These are phyloP conservation scores for Diaporthe velutina DNA, from an alignment of 2,329 filamentous ascomycete species.

Conservation along the genomic window DNA sequence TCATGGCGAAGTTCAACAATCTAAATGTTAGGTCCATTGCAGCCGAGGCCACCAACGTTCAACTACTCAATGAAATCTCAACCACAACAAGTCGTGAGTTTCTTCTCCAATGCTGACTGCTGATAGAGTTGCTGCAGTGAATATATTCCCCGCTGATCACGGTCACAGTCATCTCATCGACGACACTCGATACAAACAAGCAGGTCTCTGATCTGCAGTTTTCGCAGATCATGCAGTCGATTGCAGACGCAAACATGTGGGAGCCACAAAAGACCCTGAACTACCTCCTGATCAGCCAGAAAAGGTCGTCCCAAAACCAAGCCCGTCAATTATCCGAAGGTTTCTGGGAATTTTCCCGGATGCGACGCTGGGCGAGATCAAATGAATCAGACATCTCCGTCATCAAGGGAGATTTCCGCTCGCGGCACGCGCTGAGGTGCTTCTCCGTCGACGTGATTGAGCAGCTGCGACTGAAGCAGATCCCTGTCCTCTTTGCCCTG, in stretches of 20 bases:
- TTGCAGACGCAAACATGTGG: not conserved
- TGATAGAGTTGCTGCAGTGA: no score
- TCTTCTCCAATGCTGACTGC: accelerated
- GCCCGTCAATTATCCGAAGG: not conserved
- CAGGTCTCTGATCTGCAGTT: not conserved
- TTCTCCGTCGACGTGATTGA: not conserved
- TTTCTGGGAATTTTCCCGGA: not conserved
- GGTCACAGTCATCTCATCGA: not conserved
- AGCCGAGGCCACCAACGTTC: not conserved
- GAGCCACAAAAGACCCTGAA: not conserved
- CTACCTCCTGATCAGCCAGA: not conserved
- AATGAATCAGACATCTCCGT: not conserved
- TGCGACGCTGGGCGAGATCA: not conserved
- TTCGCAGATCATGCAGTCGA: not conserved
- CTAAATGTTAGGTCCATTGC: not conserved
- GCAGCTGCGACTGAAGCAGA: not conserved
- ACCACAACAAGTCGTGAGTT: not conserved
- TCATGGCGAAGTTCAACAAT: not conserved
- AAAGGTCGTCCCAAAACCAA: not conserved
- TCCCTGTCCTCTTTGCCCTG: not conserved
- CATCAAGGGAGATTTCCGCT: not conserved
- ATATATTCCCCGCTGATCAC: not conserved
- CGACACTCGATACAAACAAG: not conserved
- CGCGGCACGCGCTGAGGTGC: not conserved
- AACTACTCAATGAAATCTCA: not conserved